Conservation (phyloP, 257 asterid species). For the Solanum peruvianum region DNA sequence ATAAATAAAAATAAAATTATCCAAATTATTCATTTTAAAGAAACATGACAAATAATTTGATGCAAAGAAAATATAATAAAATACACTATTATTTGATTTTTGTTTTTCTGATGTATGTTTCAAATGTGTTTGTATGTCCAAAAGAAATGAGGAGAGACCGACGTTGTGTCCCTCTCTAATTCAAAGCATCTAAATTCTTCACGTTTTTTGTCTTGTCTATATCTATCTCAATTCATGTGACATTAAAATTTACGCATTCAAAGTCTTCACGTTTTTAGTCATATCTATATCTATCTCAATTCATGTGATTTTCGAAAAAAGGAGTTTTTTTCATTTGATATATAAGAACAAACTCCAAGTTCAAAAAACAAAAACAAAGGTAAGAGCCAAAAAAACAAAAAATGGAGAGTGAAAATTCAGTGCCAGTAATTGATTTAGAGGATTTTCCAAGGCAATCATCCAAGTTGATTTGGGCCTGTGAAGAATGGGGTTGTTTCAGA, state of each 20-base stretch:
- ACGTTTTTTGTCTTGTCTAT: too few species aligned
- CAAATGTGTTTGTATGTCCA: neutral
- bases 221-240: too few species aligned
- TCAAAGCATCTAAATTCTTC: neutral
- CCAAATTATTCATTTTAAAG: neutral
- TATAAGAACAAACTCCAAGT: neutral
- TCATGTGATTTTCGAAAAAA: too few species aligned
- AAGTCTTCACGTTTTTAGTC: too few species aligned
- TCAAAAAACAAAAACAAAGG: neutral
- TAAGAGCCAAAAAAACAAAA: neutral
- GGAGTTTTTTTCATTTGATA: neutral
- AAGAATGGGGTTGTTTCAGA: conserved; percentile 37
- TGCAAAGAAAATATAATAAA: neutral
- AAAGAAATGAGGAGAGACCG: neutral
- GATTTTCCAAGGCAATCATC: conserved; percentile 18
- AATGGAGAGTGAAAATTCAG: neutral
- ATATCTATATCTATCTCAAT: too few species aligned
- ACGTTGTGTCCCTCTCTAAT: neutral
- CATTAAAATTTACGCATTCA: too few species aligned
- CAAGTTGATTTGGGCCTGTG: conserved; percentile 21
- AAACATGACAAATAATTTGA: too few species aligned
- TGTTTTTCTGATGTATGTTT: neutral
- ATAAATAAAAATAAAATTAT: neutral
- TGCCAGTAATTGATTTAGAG: conserved; percentile 32
- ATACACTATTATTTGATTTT: neutral